phyloP scores from a whole-genome alignment of 257 asterid genomes.

The Rhazya stricta region DNA sequence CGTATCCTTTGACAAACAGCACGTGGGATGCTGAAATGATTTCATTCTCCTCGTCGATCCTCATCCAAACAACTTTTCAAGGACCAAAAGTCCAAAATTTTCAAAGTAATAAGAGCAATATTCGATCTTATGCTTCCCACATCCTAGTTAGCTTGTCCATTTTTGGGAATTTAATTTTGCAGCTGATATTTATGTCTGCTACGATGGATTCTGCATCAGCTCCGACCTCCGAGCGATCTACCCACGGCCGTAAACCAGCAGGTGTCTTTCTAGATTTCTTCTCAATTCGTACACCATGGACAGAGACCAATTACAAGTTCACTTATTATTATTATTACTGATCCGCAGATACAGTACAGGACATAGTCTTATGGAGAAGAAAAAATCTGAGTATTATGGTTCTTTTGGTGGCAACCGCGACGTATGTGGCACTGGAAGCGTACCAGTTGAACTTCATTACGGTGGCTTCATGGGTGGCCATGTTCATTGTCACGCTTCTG shows the following conservation, averaged over 20 bases:
- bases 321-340: neutral
- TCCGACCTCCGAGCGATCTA: constrained; percentile 1
- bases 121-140: neutral
- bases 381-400: constrained; percentile 28
- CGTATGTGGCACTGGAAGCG: constrained; percentile 44
- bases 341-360: constrained; percentile 39
- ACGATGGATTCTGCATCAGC: constrained; percentile 3
- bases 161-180: too few species aligned
- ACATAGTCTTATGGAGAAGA: constrained; percentile 54
- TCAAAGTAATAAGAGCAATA: too few species aligned
- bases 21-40: constrained; percentile 25
- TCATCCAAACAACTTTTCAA: neutral
- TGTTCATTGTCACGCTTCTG: constrained; percentile 30
- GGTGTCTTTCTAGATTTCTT: neutral
- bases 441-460: constrained; percentile 42
- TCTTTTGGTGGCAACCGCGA: constrained; percentile 37
- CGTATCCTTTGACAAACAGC: constrained; percentile 27
- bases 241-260: neutral
- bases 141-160: neutral
- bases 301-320: neutral
- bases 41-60: neutral
- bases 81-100: neutral
- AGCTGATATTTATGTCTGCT: constrained; percentile 11
- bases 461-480: constrained; percentile 42
- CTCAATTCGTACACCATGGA: neutral